Conservation (phyloP, 345 rosid genomes). For the Salix arbutifolia region DNA sequence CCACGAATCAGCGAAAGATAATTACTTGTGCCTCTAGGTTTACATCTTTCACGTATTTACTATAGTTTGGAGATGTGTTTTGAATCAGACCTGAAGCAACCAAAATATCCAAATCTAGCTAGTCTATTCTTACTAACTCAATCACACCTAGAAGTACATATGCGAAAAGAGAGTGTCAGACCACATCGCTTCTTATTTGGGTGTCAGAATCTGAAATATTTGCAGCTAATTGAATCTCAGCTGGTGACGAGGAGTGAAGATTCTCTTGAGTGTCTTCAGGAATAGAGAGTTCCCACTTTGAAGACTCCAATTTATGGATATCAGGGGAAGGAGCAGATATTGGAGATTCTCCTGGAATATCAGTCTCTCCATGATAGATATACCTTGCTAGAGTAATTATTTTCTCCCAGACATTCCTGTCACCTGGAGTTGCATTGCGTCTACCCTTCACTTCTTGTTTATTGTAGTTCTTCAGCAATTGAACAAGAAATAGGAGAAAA, state of each 20-base stretch:
- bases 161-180: no score
- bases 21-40: no score
- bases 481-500: conserved; percentile 24
- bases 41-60: no score
- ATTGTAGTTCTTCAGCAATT: conserved; percentile 2
- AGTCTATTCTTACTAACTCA: no score
- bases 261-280: background rate
- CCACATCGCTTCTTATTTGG: no score
- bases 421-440: conserved; percentile 8
- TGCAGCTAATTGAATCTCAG: background rate
- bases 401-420: conserved; percentile 17
- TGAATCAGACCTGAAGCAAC: no score
- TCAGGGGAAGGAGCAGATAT: background rate
- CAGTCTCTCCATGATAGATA: conserved; percentile 11
- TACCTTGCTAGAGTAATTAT: conserved; percentile 10
- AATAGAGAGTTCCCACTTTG: conserved; percentile 9
- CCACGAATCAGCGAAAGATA: no score
- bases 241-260: background rate
- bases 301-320: conserved; percentile 6
- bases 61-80: no score
- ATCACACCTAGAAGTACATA: no score
- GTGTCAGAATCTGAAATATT: background rate
- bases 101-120: no score
- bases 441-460: background rate
- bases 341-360: background rate